Evolutionary conservation across 176 grass and related monocot genomes (phyloP).

Genomic region (Aegilops speltoides): DNA sequence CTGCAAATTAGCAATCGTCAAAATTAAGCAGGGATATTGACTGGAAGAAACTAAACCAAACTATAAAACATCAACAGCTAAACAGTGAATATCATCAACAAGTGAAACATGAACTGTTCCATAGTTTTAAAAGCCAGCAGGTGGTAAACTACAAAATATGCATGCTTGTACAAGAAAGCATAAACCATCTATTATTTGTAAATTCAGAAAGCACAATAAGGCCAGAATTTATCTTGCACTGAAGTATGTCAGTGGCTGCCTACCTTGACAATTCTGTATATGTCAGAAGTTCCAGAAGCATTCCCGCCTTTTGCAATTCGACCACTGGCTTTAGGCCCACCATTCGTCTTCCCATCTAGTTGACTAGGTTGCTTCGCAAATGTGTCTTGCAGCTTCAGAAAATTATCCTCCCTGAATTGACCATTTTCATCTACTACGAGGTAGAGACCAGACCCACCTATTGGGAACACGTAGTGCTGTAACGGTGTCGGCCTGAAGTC

Average conservation of each 20-base stretch:
- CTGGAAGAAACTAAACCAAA: background rate
- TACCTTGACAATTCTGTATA: constrained; percentile 92
- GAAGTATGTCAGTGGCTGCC: background rate
- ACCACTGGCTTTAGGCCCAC: constrained; percentile 56
- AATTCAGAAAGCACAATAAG: constrained; percentile 22
- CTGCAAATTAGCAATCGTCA: constrained; percentile 41
- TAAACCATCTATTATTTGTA: background rate
- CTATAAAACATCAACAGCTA: constrained; percentile 5
- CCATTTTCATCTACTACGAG: constrained; percentile 93
- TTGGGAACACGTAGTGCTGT: constrained; percentile 94
- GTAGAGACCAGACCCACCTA: constrained; percentile 90
- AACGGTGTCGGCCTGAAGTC: constrained; percentile 96
- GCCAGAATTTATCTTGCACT: constrained; percentile 17
- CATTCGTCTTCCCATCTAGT: constrained; percentile 49
- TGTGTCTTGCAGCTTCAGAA: constrained; percentile 80
- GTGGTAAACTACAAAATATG: constrained; percentile 2
- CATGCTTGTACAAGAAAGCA: background rate
- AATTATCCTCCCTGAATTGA: constrained; percentile 98
- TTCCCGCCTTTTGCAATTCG: constrained; percentile 84
- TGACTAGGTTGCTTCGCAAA: constrained; percentile 62
- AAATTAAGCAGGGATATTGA: constrained; percentile 30
- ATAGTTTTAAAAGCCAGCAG: background rate
- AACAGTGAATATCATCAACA: constrained; percentile 6
- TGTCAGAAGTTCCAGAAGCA: constrained; percentile 74
- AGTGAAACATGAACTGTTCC: background rate